Conservation (phyloP, 176 grass and related monocot genomes). For the Carex myosuroides region DNA sequence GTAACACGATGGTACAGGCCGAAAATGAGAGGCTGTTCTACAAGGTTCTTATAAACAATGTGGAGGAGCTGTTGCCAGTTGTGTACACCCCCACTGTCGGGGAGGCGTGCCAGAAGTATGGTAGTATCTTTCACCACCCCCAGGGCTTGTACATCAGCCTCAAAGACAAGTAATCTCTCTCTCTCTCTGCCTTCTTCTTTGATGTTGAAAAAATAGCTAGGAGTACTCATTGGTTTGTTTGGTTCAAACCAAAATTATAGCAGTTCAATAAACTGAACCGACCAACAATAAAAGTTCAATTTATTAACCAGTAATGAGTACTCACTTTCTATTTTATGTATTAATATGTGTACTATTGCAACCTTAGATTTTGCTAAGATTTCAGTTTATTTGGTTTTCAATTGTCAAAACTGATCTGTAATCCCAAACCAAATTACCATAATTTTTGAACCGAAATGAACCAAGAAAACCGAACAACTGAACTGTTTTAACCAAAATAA, state of each 20-base stretch:
- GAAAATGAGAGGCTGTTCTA: slow-evolving; percentile 94
- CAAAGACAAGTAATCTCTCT: slow-evolving; percentile 76
- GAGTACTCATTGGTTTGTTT: not conserved
- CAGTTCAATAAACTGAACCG: not conserved
- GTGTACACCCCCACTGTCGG: slow-evolving; percentile 98
- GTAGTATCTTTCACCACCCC: slow-evolving; percentile 72
- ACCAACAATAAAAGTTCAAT: not conserved
- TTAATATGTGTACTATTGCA: not conserved
- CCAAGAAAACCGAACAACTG: not conserved
- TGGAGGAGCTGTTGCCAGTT: slow-evolving; percentile 88
- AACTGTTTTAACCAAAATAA: not conserved
- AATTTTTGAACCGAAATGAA: not conserved
- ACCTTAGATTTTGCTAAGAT: not conserved
- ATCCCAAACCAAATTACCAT: not conserved
- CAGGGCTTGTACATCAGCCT: slow-evolving; percentile 95
- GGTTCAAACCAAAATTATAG: not conserved
- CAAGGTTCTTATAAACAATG: slow-evolving; percentile 94
- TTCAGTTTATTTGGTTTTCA: not conserved
- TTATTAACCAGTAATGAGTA: not conserved
- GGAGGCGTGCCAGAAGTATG: slow-evolving; percentile 99
- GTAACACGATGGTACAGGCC: slow-evolving; percentile 44
- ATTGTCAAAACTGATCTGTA: not conserved
- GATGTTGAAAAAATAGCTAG: not conserved
- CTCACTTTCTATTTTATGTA: not conserved
- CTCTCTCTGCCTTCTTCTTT: not conserved